Evolutionary conservation across 208 protist genomes (phyloP).

Genomic region (Strigomonas culicis): DNA sequence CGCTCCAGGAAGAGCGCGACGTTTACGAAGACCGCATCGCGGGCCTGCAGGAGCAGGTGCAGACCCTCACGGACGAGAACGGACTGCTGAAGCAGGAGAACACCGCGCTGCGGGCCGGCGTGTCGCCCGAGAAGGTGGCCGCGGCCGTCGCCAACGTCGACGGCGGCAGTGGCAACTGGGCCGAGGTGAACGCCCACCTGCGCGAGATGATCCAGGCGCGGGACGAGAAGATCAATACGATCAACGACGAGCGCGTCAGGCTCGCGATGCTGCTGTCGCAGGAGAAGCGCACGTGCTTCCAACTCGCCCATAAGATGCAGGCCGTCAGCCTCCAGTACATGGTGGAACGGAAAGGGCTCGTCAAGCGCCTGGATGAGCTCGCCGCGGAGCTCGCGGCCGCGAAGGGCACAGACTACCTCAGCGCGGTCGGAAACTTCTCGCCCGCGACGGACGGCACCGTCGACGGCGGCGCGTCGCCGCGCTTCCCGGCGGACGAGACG

Average conservation of each 20-base stretch:
- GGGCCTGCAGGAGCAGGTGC: constrained; percentile 53
- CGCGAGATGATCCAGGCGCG: constrained; percentile 37
- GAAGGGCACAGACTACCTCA: constrained; percentile 85
- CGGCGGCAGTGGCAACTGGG: constrained; percentile 29
- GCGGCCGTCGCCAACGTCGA: constrained; percentile 1
- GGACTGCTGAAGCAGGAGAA: constrained; percentile 56
- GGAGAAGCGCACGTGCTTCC: constrained; percentile 65
- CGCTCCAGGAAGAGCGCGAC: constrained; percentile 59
- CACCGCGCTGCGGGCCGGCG: constrained; percentile 19
- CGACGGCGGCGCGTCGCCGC: constrained; percentile 5
- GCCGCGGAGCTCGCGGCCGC: constrained; percentile 36
- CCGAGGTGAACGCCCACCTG: constrained; percentile 41
- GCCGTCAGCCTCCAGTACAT: constrained; percentile 44
- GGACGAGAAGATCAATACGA: constrained; percentile 40
- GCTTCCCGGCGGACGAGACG: constrained; percentile 10
- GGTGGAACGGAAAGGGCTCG: constrained; percentile 37
- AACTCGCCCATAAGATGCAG: constrained; percentile 66
- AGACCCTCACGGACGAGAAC: constrained; percentile 64
- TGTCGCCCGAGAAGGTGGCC: constrained; percentile 38
- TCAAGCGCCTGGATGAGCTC: constrained; percentile 51
- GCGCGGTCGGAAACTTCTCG: constrained; percentile 21
- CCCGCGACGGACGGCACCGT: constrained; percentile 9
- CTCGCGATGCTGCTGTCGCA: constrained; percentile 61
- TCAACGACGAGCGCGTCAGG: constrained; percentile 60
- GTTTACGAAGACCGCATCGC: constrained; percentile 75